Evolutionary conservation across 805 yeast species (phyloP), one percentile per base, ranked within the genome.

Genomic region (Barnettozyma populi): DNA sequence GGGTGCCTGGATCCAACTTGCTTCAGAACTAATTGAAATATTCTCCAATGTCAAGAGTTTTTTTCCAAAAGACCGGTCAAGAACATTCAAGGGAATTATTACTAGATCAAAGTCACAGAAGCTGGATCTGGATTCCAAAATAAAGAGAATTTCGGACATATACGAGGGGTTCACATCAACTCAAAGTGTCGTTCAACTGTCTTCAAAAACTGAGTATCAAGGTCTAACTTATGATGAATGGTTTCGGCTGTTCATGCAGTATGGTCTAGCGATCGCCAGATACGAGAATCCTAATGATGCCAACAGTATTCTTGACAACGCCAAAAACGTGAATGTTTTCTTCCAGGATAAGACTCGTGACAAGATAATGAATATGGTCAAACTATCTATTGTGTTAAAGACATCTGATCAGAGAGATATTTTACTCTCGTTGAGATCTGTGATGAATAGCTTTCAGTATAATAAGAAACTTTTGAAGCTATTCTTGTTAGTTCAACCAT

Each of bases 181-280:
- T 60, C 69, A 69, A 42, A 78, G 67, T 42, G 70, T 68, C 71
- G 61, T 71, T 3, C 64, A 67, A 5, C 51, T 67, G 36, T 75
- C 81, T 0, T 76, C 86, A 0, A 74, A 74, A 11, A 70, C 72
- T 1, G 82, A 77, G 56, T 86, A 85, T 59, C 73, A 96, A 48
- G 97, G 96, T 0, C 67, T 90, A 19, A 68, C 73, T 3, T 86
- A 86, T 62, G 86, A 84, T 35, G 76, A 76, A 34, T 94, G 99
- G 99, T 89, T 89, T 63, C 80, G 78, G 52, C 69, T 92, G 7
- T 87, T 90, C 57, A 83, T 90, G 78, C 85, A 84, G 57, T 80
- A 85, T 56, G 82, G 95, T 0, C 63, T 92, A 32, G 73, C 82
- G 21, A 73, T 85, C 43, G 82, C 89, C 0, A 75, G 74, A 51